Evolutionary conservation across 2,329 filamentous ascomycete genomes (phyloP).

Genomic region (Westerdykella sp.): DNA sequence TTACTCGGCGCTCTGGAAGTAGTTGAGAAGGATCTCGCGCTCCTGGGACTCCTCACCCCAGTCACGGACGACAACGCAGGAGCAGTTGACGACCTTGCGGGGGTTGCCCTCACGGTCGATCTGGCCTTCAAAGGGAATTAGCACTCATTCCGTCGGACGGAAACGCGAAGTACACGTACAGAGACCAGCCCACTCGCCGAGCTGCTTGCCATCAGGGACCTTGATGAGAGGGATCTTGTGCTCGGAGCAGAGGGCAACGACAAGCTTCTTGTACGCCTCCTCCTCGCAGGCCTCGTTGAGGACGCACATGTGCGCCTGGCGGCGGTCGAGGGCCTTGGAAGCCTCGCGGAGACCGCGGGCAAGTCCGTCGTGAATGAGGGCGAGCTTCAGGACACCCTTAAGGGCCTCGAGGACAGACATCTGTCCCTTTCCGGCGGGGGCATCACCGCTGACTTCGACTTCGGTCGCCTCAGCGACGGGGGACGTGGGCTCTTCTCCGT

Average conservation of each 20-base stretch:
- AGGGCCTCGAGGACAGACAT: slow-evolving; percentile 98
- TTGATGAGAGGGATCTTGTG: slow-evolving; percentile 99
- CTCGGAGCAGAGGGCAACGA: slow-evolving; percentile 96
- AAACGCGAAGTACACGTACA: slow-evolving; percentile 60
- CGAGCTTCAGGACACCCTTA: slow-evolving; percentile 97
- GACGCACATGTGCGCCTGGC: slow-evolving; percentile 99
- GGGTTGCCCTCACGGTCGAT: slow-evolving; percentile 99
- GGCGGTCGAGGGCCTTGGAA: slow-evolving; percentile 96
- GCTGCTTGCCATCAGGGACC: slow-evolving; percentile 98
- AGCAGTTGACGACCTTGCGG: slow-evolving; percentile 99
- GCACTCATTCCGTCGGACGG: background rate
- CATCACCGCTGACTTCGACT: slow-evolving; percentile 94
- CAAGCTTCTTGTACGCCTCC: slow-evolving; percentile 99
- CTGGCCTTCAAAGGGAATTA: slow-evolving; percentile 53
- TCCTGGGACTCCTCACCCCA: slow-evolving; percentile 99
- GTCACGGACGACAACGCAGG: slow-evolving; percentile 98
- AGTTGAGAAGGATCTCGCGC: slow-evolving; percentile 98
- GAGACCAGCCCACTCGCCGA: slow-evolving; percentile 99
- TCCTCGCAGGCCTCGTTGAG: slow-evolving; percentile 99
- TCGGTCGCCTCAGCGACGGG: slow-evolving; percentile 72
- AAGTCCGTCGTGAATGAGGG: slow-evolving; percentile 98
- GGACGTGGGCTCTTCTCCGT: slow-evolving; percentile 98
- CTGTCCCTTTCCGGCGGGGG: slow-evolving; percentile 69
- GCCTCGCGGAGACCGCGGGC: slow-evolving; percentile 97
- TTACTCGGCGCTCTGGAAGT: slow-evolving; percentile 85